These are phyloP conservation scores for Agrocybe pediades DNA, from an alignment of 768 basidiomycete genomes.

Conservation along the genomic window DNA sequence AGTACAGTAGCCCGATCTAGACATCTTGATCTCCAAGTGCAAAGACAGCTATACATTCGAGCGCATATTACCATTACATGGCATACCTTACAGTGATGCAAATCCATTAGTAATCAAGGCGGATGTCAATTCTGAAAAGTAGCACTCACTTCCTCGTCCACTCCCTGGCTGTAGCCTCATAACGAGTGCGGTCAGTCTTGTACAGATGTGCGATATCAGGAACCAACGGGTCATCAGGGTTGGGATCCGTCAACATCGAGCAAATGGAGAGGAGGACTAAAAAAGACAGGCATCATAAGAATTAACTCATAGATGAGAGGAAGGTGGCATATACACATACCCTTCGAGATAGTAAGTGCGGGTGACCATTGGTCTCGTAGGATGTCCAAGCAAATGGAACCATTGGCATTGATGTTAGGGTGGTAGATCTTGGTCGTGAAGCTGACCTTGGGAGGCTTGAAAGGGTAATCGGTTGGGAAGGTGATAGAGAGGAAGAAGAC, in stretches of 20 bases:
- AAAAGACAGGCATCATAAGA: background rate
- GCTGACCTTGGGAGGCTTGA: conserved; percentile 99
- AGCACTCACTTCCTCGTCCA: conserved; percentile 96
- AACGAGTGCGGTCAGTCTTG: conserved; percentile 97
- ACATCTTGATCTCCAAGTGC: conserved; percentile 23
- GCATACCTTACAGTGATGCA: conserved; percentile 37
- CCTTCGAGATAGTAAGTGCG: conserved; percentile 98
- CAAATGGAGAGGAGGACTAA: conserved; percentile 95
- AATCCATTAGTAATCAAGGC: background rate
- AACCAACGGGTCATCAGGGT: conserved; percentile 98
- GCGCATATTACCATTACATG: conserved; percentile 42
- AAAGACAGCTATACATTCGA: conserved; percentile 22
- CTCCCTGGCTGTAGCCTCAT: conserved; percentile 97
- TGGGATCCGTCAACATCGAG: conserved; percentile 99
- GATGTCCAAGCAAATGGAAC: conserved; percentile 98
- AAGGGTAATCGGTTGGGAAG: conserved; percentile 98
- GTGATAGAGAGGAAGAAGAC: conserved; percentile 97
- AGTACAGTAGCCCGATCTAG: conserved; percentile 32
- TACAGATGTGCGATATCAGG: conserved; percentile 98
- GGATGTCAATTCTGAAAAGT: background rate
- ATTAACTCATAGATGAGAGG: background rate
- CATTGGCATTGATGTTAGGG: conserved; percentile 99
- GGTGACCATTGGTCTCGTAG: conserved; percentile 99
- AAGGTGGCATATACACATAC: conserved; percentile 40
- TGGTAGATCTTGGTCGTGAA: conserved; percentile 99